Evolutionary conservation across 1,284 basidiomycete genomes (phyloP).

Genomic region (Veloboletus limbatus): DNA sequence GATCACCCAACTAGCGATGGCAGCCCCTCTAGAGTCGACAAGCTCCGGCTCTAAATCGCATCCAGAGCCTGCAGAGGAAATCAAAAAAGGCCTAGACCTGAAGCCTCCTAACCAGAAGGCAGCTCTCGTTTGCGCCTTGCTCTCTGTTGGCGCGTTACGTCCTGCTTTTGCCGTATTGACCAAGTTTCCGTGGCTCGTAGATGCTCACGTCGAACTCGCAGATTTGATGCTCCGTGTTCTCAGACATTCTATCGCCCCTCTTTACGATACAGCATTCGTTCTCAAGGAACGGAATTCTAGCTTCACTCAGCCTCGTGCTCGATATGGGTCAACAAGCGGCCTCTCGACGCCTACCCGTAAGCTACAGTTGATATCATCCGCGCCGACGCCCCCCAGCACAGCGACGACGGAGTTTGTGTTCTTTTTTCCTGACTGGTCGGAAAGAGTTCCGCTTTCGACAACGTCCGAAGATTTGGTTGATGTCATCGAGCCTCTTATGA

Average conservation of each 20-base stretch:
- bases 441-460: slow-evolving; percentile 65
- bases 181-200: slow-evolving; percentile 84
- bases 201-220: slow-evolving; percentile 79
- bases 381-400: slow-evolving; percentile 76
- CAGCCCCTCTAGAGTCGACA: slow-evolving; percentile 78
- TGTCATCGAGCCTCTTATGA: slow-evolving; percentile 73
- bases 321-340: slow-evolving; percentile 58
- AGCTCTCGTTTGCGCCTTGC: slow-evolving; percentile 75
- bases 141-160: slow-evolving; percentile 81
- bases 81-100: slow-evolving; percentile 42
- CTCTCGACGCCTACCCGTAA: slow-evolving; percentile 53
- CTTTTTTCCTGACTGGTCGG: slow-evolving; percentile 85
- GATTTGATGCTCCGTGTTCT: slow-evolving; percentile 80
- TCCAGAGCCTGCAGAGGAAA: slow-evolving; percentile 37
- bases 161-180: slow-evolving; percentile 78
- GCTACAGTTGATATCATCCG: slow-evolving; percentile 61
- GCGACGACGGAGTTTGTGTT: slow-evolving; percentile 73
- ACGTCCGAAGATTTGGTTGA: slow-evolving; percentile 67
- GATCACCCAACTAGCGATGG: slow-evolving; percentile 82
- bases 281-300: slow-evolving; percentile 55
- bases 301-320: slow-evolving; percentile 59
- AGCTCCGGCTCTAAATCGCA: slow-evolving; percentile 39
- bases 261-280: slow-evolving; percentile 60
- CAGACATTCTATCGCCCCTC: slow-evolving; percentile 60
- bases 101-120: slow-evolving; percentile 79